Conservation (phyloP, 305 asterid genomes). For the Solanum hybrid region DNA sequence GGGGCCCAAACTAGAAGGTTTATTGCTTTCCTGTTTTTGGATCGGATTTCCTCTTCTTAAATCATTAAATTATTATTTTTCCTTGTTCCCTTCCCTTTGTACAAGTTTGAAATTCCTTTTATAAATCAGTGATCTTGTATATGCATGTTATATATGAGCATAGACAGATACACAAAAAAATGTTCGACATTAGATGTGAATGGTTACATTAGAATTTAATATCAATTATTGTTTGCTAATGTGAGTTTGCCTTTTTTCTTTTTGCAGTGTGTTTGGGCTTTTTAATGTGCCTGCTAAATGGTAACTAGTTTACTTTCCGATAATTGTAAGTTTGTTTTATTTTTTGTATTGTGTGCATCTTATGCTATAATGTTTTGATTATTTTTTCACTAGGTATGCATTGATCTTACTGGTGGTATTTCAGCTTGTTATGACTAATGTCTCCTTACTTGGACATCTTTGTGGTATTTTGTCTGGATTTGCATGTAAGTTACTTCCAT, state of each 20-base stretch:
- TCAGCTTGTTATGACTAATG: constrained; percentile 85
- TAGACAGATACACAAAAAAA: not conserved
- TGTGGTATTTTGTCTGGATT: constrained; percentile 95
- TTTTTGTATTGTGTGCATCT: not conserved
- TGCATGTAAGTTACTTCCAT: constrained; percentile 53
- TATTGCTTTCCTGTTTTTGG: constrained; percentile 10
- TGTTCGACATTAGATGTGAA: not conserved
- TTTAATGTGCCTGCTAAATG: constrained; percentile 90
- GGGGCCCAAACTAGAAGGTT: constrained; percentile 88
- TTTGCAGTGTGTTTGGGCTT: constrained; percentile 86
- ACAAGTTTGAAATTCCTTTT: not conserved
- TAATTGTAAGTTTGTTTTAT: not conserved
- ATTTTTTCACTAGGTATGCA: constrained; percentile 50
- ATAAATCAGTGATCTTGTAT: not conserved
- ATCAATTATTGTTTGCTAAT: constrained; percentile 13
- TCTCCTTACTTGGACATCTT: constrained; percentile 88
- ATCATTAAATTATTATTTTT: not conserved
- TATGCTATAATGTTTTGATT: not conserved
- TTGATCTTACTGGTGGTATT: constrained; percentile 87
- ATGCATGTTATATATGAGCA: not conserved
- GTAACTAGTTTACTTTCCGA: constrained; percentile 24
- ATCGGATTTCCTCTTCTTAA: not conserved
- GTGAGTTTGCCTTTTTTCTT: constrained; percentile 5
- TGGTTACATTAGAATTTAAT: not conserved
- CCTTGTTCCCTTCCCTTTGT: not conserved